Evolutionary conservation across 192 early-diverging fungal species (phyloP).

Genomic region (Mortierella claussenii): DNA sequence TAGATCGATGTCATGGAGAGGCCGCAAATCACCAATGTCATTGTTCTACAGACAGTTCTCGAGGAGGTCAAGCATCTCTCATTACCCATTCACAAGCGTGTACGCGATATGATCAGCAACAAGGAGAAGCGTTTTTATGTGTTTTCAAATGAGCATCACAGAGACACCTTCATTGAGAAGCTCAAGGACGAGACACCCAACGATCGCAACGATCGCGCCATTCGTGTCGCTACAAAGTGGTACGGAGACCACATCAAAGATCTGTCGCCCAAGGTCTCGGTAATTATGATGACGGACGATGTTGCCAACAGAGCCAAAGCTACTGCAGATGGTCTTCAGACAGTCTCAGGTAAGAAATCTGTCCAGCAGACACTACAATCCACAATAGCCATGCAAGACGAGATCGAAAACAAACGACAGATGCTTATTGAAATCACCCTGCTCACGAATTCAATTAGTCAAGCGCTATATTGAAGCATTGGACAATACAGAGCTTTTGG

Average conservation of each 20-base stretch:
- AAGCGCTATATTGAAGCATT: constrained; percentile 80
- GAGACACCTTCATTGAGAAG: constrained; percentile 89
- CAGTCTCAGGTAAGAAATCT: constrained; percentile 68
- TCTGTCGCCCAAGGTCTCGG: constrained; percentile 53
- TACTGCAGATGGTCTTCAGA: constrained; percentile 67
- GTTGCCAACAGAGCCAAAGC: constrained; percentile 85
- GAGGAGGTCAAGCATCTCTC: constrained; percentile 91
- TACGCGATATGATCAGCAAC: constrained; percentile 79
- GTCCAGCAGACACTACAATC: no score
- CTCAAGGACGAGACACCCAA: constrained; percentile 87
- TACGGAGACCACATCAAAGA: constrained; percentile 77
- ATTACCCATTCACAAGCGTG: constrained; percentile 80
- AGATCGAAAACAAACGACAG: no score
- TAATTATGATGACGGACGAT: constrained; percentile 91
- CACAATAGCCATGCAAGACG: no score
- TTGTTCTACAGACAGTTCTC: constrained; percentile 93
- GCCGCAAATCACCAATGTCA: constrained; percentile 84
- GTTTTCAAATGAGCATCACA: constrained; percentile 96
- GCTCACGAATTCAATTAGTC: no score
- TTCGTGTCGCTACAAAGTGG: constrained; percentile 88
- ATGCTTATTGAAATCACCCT: no score
- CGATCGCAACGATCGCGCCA: constrained; percentile 96
- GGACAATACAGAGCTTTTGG: constrained; percentile 84
- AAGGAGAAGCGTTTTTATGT: constrained; percentile 85
- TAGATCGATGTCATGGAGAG: constrained; percentile 97